Base-by-base conservation (phyloP, 2,329 filamentous ascomycete genomes). In the Hypomyces rosellus region DNA sequence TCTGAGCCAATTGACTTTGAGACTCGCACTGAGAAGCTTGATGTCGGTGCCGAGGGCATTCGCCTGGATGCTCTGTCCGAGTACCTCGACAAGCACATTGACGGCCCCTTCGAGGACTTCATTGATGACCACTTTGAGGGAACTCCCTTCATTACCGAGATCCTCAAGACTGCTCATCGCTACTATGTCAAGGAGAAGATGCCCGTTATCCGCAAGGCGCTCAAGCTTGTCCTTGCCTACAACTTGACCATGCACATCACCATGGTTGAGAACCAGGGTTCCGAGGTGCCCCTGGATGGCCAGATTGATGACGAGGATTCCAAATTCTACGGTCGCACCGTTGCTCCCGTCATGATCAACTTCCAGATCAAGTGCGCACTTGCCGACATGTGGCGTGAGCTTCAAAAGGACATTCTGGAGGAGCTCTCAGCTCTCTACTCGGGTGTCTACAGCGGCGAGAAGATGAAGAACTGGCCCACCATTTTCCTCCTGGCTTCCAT, bases 331-430 rank as follows among this genome's bases (percentile, higher is more conserved):
- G 91, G 91, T 63, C 92, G 92, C 75, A 91, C 86, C 34, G 84
- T 96, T 55, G 92, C 92, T 14, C 92, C 92, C 12, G 91, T 96
- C 65, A 95, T 97, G 91, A 95, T 97, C 81, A 97, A 96, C 77
- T 96, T 96, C 81, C 89, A 96, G 74, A 90, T 97, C 76, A 97
- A 97, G 80, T 93, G 88, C 63, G 91, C 91, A 49, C 85, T 97
- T 73, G 92, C 91, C 58, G 90, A 95, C 63, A 95, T 96, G 89
- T 97, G 92, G 92, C 90, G 92, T 57, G 91, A 96, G 69, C 77
- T 97, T 51, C 91, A 96, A 69, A 95, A 95, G 74, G 92, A 96
- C 61, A 90, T 96, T 36, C 78, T 97, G 2, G 91, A 95, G 73
- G 92, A 97, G 74, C 80, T 97, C 1, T 96, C 92, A 1, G 74